Percentiles rank a stretch among this genome's conserved stretches.
Evolutionary conservation across 2,329 filamentous ascomycete species (phyloP).

Genomic region (Paraphaeosphaeria sporulosa): DNA sequence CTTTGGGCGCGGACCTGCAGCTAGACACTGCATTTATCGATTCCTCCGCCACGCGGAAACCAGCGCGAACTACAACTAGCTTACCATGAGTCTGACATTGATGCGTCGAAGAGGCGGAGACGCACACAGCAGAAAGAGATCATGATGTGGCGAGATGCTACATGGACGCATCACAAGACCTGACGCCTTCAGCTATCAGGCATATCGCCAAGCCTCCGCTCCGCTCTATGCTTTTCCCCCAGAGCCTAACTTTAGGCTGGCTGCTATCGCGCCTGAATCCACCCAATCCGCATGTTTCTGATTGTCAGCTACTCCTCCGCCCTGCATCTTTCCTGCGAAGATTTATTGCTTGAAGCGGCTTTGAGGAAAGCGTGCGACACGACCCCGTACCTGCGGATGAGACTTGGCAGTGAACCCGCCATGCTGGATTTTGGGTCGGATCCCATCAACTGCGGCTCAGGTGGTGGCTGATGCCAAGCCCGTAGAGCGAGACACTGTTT

Average conservation of each 20-base stretch:
- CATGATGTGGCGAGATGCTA: neutral
- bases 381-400: neutral
- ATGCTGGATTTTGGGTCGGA: neutral
- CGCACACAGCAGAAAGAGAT: neutral
- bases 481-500: slow-evolving; percentile 1
- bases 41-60: slow-evolving; percentile 3
- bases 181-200: neutral
- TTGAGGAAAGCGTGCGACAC: neutral
- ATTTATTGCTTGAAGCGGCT: slow-evolving; percentile 3
- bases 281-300: neutral
- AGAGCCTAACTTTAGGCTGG: neutral
- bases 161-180: neutral
- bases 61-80: neutral
- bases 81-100: neutral
- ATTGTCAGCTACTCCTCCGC: slow-evolving; percentile 1
- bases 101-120: neutral
- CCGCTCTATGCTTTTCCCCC: neutral
- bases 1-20: slow-evolving; percentile 1
- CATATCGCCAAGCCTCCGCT: slow-evolving; percentile 7
- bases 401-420: slow-evolving; percentile 2
- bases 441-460: slow-evolving; percentile 11
- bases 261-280: neutral
- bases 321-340: slow-evolving; percentile 2
- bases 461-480: slow-evolving; percentile 8
- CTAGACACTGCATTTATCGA: slow-evolving; percentile 4